Conservation (phyloP, 352 stramenopile species). For the Pythium coloratum region DNA sequence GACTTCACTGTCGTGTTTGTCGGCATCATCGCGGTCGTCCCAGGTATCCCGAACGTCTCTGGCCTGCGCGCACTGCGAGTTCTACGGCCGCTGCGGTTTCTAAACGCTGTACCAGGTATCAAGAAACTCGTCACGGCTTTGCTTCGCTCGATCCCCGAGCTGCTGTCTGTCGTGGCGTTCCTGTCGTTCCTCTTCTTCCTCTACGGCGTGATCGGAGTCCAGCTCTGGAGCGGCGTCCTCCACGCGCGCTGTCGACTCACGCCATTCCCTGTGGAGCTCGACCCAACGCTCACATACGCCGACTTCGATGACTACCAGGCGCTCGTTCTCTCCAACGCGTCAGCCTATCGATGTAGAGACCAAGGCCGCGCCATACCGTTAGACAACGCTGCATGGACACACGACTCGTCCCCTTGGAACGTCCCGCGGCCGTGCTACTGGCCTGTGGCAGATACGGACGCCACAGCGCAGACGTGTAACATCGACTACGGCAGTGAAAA, state of each 20-base stretch:
- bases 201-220: slow-evolving; percentile 77
- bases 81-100: slow-evolving; percentile 41
- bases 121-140: slow-evolving; percentile 67
- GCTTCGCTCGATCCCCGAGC: slow-evolving; percentile 45
- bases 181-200: slow-evolving; percentile 57
- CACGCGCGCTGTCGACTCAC: slow-evolving; percentile 70
- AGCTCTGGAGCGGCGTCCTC: slow-evolving; percentile 75
- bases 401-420: slow-evolving; percentile 53
- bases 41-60: slow-evolving; percentile 44
- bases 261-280: slow-evolving; percentile 54
- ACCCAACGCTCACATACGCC: slow-evolving; percentile 33
- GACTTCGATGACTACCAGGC: slow-evolving; percentile 38
- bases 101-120: slow-evolving; percentile 47
- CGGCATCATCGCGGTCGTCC: slow-evolving; percentile 46
- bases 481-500: slow-evolving; percentile 20
- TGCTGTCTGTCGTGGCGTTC: slow-evolving; percentile 51
- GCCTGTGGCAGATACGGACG: slow-evolving; percentile 78
- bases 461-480: slow-evolving; percentile 54
- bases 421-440: slow-evolving; percentile 86
- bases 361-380: slow-evolving; percentile 34
- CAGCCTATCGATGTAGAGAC: slow-evolving; percentile 38
- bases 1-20: slow-evolving; percentile 88
- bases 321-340: slow-evolving; percentile 36
- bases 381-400: slow-evolving; percentile 35
- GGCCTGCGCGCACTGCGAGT: slow-evolving; percentile 41